phyloP scores from a whole-genome alignment of 1,284 basidiomycete genomes.

The Cutaneotrichosporon cavernicola region DNA sequence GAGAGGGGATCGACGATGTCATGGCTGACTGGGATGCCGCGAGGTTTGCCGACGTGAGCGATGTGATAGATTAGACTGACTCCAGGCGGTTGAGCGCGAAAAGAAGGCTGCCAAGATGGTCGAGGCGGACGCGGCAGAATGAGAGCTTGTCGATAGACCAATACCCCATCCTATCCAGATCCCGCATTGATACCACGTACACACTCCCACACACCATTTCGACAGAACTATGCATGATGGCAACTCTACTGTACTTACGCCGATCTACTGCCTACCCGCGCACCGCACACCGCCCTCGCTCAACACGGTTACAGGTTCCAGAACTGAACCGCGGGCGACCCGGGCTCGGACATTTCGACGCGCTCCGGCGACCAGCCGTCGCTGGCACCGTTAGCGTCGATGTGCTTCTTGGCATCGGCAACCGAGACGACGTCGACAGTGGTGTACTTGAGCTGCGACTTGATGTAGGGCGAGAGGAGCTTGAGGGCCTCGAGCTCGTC shows the following conservation, averaged over 20 bases:
- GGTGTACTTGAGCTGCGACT: slow-evolving; percentile 73
- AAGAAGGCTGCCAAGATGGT: not conserved
- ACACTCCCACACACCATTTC: not conserved
- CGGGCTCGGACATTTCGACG: slow-evolving; percentile 80
- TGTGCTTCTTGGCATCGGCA: slow-evolving; percentile 61
- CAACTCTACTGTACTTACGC: not conserved
- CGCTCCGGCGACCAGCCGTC: slow-evolving; percentile 55
- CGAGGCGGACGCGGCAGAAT: not conserved
- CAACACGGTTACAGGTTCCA: slow-evolving; percentile 53
- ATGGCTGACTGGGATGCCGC: slow-evolving; percentile 28
- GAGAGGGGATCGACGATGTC: slow-evolving; percentile 48
- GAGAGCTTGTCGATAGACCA: not conserved
- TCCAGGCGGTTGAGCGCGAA: slow-evolving; percentile 2
- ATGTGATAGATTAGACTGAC: not conserved
- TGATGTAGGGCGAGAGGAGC: slow-evolving; percentile 76
- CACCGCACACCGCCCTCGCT: not conserved
- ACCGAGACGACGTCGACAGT: slow-evolving; percentile 69
- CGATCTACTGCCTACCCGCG: not conserved
- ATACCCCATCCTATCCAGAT: not conserved
- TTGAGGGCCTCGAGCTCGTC: slow-evolving; percentile 75
- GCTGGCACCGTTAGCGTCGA: slow-evolving; percentile 38
- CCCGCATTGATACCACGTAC: slow-evolving; percentile 3
- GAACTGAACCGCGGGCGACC: slow-evolving; percentile 79
- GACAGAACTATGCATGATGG: not conserved
- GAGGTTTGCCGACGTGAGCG: slow-evolving; percentile 27